Evolutionary conservation across 2,329 filamentous ascomycete genomes (phyloP), one percentile per base, ranked within the genome.

Genomic region (Dothideomycetes sp.): DNA sequence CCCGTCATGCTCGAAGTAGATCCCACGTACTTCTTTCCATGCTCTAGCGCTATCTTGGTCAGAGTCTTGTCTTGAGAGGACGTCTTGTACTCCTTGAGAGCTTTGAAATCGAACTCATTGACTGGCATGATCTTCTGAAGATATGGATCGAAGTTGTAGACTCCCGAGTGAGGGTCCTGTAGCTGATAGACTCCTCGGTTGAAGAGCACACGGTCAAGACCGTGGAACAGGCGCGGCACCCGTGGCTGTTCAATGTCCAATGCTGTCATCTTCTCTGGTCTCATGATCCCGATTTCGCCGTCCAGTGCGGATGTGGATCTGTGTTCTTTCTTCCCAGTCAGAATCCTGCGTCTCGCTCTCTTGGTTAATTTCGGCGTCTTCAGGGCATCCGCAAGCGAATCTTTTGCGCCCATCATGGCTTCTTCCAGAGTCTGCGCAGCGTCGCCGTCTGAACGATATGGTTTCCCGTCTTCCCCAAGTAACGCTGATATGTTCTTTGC

Each of bases 81-180:
- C 0, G 88, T 95, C 49, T 94, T 78, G 60, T 94, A 98, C 47
- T 80, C 73, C 58, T 84, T 85, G 40, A 98, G 63, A 3, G 86
- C 80, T 44, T 84, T 74, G 60, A 94, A 98, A 55, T 98, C 85
- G 55, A 98, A 98, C 55, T 98, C 85, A 2, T 76, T 69, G 12
- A 91, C 80, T 2, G 91, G 88, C 86, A 96, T 96, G 52, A 98
- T 93, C 38, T 78, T 79, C 45, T 87, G 78, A 15, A 98, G 72
- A 55, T 95, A 95, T 0, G 93, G 91, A 56, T 98, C 89, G 53
- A 98, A 98, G 59, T 98, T 98, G 71, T 79, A 98, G 5, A 96
- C 86, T 13, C 79, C 74, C 27, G 89, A 87, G 44, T 85, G 76
- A 17, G 82, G 79, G 58, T 98, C 91, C 61, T 94, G 88, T 37